phyloP scores from a whole-genome alignment of 768 basidiomycete genomes.

The Inosperma sp. region DNA sequence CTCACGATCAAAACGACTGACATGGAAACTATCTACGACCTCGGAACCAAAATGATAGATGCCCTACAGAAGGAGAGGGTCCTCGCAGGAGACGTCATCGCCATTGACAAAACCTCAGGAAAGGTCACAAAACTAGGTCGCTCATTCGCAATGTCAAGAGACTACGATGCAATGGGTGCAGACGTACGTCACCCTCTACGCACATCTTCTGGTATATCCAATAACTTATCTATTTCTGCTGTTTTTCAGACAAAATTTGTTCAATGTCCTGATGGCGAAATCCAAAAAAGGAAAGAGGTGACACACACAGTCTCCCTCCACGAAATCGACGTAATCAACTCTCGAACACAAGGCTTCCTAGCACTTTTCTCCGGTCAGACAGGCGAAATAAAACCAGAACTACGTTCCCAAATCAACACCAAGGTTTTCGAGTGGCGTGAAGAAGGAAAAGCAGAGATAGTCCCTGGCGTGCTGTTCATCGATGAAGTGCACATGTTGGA shows the following conservation, averaged over 20 bases:
- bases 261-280: constrained; percentile 95
- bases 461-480: constrained; percentile 97
- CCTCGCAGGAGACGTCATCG: constrained; percentile 87
- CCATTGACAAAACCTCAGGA: constrained; percentile 96
- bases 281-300: constrained; percentile 96
- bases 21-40: constrained; percentile 99
- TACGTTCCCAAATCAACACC: constrained; percentile 93
- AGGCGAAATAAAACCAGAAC: constrained; percentile 96
- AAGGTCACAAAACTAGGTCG: constrained; percentile 95
- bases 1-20: constrained; percentile 97
- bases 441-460: constrained; percentile 97
- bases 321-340: constrained; percentile 99
- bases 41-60: constrained; percentile 99
- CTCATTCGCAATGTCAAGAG: constrained; percentile 93
- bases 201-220: constrained; percentile 1
- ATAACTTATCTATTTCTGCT: background rate
- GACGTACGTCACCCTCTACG: constrained; percentile 60
- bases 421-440: constrained; percentile 98
- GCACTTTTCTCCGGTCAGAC: constrained; percentile 95
- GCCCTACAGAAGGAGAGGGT: constrained; percentile 96
- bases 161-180: constrained; percentile 99
- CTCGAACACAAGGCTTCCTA: constrained; percentile 96
- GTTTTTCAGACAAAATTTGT: constrained; percentile 85
- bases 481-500: constrained; percentile 99
- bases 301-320: constrained; percentile 96